phyloP scores from a whole-genome alignment of 768 basidiomycete genomes.

The Panus rudis region DNA sequence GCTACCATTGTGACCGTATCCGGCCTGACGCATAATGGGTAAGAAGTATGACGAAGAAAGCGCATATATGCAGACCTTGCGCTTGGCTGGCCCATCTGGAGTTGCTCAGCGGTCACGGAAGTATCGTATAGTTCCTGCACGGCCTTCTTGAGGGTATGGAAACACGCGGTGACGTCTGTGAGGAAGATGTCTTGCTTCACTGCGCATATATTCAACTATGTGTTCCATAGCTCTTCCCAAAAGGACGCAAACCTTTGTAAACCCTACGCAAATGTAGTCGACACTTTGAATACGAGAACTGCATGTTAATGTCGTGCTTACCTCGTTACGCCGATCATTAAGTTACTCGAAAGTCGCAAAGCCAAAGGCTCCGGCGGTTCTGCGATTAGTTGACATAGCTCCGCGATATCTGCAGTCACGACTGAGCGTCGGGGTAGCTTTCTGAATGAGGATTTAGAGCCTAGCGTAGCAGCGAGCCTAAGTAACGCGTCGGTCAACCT shows the following conservation, averaged over 20 bases:
- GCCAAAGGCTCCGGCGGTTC: constrained; percentile 85
- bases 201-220: constrained; percentile 20
- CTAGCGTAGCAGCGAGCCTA: constrained; percentile 89
- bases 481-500: background rate
- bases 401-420: constrained; percentile 75
- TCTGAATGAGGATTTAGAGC: constrained; percentile 80
- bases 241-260: constrained; percentile 36
- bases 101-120: constrained; percentile 38
- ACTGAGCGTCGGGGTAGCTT: constrained; percentile 79
- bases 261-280: constrained; percentile 28
- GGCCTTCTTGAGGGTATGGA: constrained; percentile 70
- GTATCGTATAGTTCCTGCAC: constrained; percentile 55
- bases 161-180: constrained; percentile 74
- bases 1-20: constrained; percentile 32
- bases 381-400: constrained; percentile 74
- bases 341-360: constrained; percentile 76
- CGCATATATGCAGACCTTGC: constrained; percentile 40
- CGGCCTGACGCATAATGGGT: constrained; percentile 30
- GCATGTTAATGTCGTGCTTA: constrained; percentile 27
- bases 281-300: background rate
- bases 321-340: constrained; percentile 89
- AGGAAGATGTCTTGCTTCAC: constrained; percentile 83
- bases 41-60: constrained; percentile 31
- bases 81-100: constrained; percentile 67
- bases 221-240: background rate